phyloP scores from a whole-genome alignment of 106 monocot species.

The Amphibolis antarctica region DNA sequence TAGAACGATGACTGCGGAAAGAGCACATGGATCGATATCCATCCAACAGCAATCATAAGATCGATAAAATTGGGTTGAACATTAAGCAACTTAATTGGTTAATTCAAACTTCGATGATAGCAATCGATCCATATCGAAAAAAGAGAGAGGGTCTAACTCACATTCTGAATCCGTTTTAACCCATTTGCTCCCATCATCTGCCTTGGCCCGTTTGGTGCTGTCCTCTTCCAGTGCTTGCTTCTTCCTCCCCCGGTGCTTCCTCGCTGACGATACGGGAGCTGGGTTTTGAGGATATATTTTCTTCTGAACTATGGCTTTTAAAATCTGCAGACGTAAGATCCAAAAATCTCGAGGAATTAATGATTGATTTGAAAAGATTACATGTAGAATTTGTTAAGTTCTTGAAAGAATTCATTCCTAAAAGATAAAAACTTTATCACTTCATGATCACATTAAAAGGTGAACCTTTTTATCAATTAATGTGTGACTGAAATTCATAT shows the following conservation, averaged over 20 bases:
- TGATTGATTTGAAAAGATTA: too few species aligned
- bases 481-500: too few species aligned
- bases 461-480: too few species aligned
- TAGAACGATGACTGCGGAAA: slow-evolving; percentile 20
- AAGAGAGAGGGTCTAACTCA: slow-evolving; percentile 21
- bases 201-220: slow-evolving; percentile 12
- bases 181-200: slow-evolving; percentile 45
- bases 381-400: too few species aligned
- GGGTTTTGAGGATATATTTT: slow-evolving; percentile 49
- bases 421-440: too few species aligned
- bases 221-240: slow-evolving; percentile 1
- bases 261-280: slow-evolving; percentile 14
- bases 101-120: too few species aligned
- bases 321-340: slow-evolving; percentile 25
- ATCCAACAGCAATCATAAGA: too few species aligned
- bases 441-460: too few species aligned
- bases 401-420: too few species aligned
- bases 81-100: too few species aligned
- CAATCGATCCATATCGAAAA: background rate
- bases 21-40: background rate
- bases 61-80: too few species aligned
- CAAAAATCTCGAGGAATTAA: too few species aligned
- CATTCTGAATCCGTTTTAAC: slow-evolving; percentile 86
- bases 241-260: slow-evolving; percentile 43
- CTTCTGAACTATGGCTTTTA: slow-evolving; percentile 48